Base-by-base conservation (phyloP, 139 green algal species). In the Desmodesmus armatus region DNA sequence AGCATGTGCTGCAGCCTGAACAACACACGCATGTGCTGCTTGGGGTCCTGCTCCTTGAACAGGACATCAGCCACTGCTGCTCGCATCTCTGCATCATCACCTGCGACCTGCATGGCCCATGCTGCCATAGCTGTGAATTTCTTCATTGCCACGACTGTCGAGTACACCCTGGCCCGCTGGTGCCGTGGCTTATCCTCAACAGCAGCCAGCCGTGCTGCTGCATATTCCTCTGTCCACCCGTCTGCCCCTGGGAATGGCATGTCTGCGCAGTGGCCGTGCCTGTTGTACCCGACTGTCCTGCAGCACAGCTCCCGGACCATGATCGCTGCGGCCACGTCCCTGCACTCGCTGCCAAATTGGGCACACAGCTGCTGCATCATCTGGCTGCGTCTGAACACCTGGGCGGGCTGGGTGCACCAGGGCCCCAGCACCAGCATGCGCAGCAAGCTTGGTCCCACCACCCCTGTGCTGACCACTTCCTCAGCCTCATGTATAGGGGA, bases 191-290 rank as follows among this genome's bases (percentile, higher is more conserved):
- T 5, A 25, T 63, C 2, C 0, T n/a, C n/a, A n/a, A n/a, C n/a
- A n/a, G 70, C 70, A n/a, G 70, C 41, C 7, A 27, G 27, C 21
- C 75, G 11, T 2, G 51, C 49, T 41, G 49, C 75, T 49, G 75
- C 75, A 82, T 82, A 82, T 33, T 82, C 75, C 0, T 19, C 5
- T 0, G 29, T 71, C 31, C 33, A 82, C 0, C 29, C 75, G 2
- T 35, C 49, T 29, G 75, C 29, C 13, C 51, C 75, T 11, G 75
- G 75, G 75, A 71, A 82, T 1, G 3, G 75, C 75, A 67, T 49
- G 7, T 31, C n/a, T 23, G 31, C 51, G 35, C 35, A 53, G 75
- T 82, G 75, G 43, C 75, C 75, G 13, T 51, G 23, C 37, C 75
- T 82, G 51, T 82, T 82, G 75, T 17, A 41, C 3, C 75, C 47